Percentiles rank a stretch among this genome's conserved stretches.
Evolutionary conservation across 2,329 filamentous ascomycete genomes (phyloP).

Genomic region (Dactylonectria macrodidyma): DNA sequence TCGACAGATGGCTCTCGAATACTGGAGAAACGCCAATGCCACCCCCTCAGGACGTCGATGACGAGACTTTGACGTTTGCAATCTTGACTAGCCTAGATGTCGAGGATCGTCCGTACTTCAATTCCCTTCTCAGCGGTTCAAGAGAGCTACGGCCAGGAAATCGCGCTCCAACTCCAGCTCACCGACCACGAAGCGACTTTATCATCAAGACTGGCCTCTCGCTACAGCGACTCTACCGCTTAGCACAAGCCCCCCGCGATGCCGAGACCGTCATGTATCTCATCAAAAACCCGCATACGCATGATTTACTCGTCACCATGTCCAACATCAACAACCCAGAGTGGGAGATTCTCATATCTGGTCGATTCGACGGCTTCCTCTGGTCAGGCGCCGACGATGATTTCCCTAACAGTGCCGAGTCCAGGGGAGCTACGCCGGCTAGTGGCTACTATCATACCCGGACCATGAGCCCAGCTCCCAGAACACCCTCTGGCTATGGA

Average conservation of each 20-base stretch:
- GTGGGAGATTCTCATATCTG: slow-evolving; percentile 95
- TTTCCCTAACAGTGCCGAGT: slow-evolving; percentile 60
- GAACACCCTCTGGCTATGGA: slow-evolving; percentile 58
- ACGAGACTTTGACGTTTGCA: slow-evolving; percentile 93
- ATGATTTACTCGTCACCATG: slow-evolving; percentile 89
- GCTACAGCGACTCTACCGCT: slow-evolving; percentile 87
- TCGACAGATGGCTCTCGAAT: slow-evolving; percentile 89
- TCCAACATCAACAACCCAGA: slow-evolving; percentile 92
- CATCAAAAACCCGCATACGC: slow-evolving; percentile 84
- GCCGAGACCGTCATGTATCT: slow-evolving; percentile 90
- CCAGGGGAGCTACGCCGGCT: slow-evolving; percentile 69
- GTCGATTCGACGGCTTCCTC: slow-evolving; percentile 94
- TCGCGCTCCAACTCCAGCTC: slow-evolving; percentile 78
- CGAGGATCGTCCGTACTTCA: slow-evolving; percentile 85
- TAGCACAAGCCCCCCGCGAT: slow-evolving; percentile 81
- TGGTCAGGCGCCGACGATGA: slow-evolving; percentile 89
- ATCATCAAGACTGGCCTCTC: slow-evolving; percentile 83
- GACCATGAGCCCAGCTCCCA: slow-evolving; percentile 58
- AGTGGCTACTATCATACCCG: slow-evolving; percentile 60
- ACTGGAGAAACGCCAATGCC: slow-evolving; percentile 82
- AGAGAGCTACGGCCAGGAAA: slow-evolving; percentile 69
- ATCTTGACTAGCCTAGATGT: slow-evolving; percentile 89
- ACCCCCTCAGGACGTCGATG: slow-evolving; percentile 90
- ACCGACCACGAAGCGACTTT: slow-evolving; percentile 78
- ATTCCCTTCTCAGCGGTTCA: slow-evolving; percentile 79